phyloP scores from a whole-genome alignment of 2,329 filamentous ascomycete species.

The Cryphonectria japonica region DNA sequence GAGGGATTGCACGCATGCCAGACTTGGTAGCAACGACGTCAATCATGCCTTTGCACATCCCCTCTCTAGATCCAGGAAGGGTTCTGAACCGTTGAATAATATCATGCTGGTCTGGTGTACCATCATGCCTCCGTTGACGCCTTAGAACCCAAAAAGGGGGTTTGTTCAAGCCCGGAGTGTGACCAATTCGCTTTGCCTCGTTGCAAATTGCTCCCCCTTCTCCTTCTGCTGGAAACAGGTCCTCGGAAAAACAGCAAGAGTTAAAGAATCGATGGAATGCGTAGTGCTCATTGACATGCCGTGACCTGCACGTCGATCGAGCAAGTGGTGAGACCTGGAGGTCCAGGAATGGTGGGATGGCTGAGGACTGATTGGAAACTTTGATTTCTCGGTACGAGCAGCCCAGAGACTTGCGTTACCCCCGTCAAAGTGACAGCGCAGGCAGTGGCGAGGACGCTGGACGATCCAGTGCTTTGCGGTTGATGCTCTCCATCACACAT shows the following conservation, averaged over 20 bases:
- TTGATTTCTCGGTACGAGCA: background rate
- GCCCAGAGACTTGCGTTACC: background rate
- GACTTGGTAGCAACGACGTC: background rate
- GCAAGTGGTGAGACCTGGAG: background rate
- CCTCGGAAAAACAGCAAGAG: background rate
- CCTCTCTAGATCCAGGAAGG: background rate
- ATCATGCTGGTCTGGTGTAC: constrained; percentile 2
- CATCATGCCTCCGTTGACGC: background rate
- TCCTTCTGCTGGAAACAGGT: background rate
- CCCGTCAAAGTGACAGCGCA: background rate
- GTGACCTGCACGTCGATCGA: background rate
- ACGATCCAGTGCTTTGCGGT: background rate
- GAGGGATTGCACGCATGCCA: background rate
- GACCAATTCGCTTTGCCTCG: background rate
- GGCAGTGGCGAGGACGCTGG: background rate
- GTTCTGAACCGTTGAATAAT: background rate
- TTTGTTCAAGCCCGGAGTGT: background rate
- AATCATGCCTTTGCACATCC: background rate
- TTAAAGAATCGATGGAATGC: background rate
- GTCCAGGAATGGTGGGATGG: background rate
- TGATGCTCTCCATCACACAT: background rate
- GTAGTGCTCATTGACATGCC: background rate
- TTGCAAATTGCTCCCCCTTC: background rate
- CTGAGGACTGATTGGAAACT: background rate
- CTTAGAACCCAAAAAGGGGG: background rate